Base-by-base conservation (phyloP, 768 basidiomycete species). In the Guyanaporus albipodus region DNA sequence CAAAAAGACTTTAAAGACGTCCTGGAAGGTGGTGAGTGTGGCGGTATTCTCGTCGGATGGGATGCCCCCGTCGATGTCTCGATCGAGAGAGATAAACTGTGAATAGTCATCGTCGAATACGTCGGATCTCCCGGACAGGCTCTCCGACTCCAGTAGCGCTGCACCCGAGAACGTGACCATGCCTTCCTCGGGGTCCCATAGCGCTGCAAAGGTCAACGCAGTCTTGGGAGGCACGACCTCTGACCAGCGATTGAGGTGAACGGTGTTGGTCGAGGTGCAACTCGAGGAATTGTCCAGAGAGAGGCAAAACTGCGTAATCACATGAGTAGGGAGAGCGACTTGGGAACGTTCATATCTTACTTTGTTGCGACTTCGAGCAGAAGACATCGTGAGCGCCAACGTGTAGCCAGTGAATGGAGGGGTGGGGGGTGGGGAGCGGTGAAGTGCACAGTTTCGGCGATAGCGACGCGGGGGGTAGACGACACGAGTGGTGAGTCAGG, bases 181-280 rank as follows among this genome's bases (percentile, higher is more conserved):
- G 27, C 78, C 81, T 6, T 79, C 74, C 1, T 75, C 73, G 2
- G 76, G 74, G 48, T 80, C 79, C 76, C 76, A 83, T 26, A 82
- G 59, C 6, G 79, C 78, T 4, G 77, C 81, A 53, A 83, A 83
- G 3, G 74, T 78, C 50, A 82, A 65, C 3, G 73, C 79, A 22
- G 75, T 66, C 44, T 77, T 74, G 5, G 80, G 78, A 15, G 79
- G 78, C 6, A 79, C 67, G 37, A 80, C 63, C 23, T 80, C 74
- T 12, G 80, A 80, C 81, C 79, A 82, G 28, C 77, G 73, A 39
- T 56, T 60, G 34, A 59, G 50, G n/a, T 48, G 45, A 28, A 18
- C 11, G 17, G 53, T 52, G 18, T 17, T 43, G 39, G 35, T 55
- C 18, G 57, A 46, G 11, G 45, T 37, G 15, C 33, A 49, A 6